A percentile compares a stretch with the other conserved stretches of the same genome.
phyloP scores from a whole-genome alignment of 305 asterid genomes.

The Plantago coronopus region DNA sequence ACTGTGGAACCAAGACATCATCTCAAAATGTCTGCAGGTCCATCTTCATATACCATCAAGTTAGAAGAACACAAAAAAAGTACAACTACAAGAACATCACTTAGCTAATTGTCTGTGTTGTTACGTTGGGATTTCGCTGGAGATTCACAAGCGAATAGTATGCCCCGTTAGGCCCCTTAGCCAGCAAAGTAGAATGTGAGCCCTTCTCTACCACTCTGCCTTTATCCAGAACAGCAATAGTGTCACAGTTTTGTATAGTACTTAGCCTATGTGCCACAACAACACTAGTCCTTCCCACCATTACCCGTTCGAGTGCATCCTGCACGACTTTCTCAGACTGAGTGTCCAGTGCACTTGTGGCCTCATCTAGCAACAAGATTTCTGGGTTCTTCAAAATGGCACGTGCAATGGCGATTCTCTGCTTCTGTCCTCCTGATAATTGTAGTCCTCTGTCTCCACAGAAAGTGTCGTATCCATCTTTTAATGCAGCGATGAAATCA shows the following conservation, averaged over 20 bases:
- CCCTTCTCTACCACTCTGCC: constrained; percentile 79
- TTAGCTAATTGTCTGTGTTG: constrained; percentile 21
- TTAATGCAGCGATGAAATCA: constrained; percentile 59
- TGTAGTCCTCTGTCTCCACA: constrained; percentile 90
- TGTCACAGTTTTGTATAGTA: constrained; percentile 68
- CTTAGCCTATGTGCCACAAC: constrained; percentile 88
- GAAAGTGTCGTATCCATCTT: constrained; percentile 68
- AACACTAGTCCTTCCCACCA: constrained; percentile 82
- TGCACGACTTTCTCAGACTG: constrained; percentile 82
- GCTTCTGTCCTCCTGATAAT: constrained; percentile 91
- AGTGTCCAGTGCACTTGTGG: constrained; percentile 83
- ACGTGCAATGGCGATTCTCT: constrained; percentile 80
- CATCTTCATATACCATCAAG: constrained; percentile 4
- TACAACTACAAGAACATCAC: not conserved
- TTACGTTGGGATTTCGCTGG: constrained; percentile 38
- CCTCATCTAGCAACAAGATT: constrained; percentile 71
- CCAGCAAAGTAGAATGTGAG: constrained; percentile 60
- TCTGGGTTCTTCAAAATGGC: constrained; percentile 71
- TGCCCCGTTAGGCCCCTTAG: constrained; percentile 54
- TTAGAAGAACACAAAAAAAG: not conserved
- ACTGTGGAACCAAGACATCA: not conserved
- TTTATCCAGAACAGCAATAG: constrained; percentile 71
- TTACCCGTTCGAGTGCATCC: constrained; percentile 76
- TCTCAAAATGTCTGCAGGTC: not conserved
- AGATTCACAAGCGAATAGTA: constrained; percentile 71